These are phyloP conservation scores for Articulospora tetracladia DNA, from an alignment of 495 filamentous ascomycete genomes.

Conservation along the genomic window DNA sequence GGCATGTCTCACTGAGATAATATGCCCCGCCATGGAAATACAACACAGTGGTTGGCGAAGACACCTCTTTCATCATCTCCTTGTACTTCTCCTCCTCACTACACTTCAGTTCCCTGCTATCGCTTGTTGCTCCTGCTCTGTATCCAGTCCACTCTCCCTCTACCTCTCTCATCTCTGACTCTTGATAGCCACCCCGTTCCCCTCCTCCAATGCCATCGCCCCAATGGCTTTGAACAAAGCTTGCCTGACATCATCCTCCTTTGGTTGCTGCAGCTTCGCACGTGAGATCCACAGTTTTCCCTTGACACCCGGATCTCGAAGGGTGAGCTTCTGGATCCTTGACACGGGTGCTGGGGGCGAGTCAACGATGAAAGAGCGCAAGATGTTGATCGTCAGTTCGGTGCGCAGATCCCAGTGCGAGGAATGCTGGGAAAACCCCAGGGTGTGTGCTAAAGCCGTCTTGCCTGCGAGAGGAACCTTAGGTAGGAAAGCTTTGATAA, in stretches of 20 bases:
- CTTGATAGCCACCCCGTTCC: constrained; percentile 36
- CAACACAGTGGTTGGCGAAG: constrained; percentile 63
- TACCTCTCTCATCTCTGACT: constrained; percentile 53
- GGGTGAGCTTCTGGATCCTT: constrained; percentile 57
- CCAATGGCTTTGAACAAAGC: constrained; percentile 61
- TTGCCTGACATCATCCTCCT: constrained; percentile 51
- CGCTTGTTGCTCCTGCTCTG: constrained; percentile 51
- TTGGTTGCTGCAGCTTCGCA: constrained; percentile 50
- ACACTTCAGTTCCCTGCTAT: constrained; percentile 51
- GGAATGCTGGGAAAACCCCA: constrained; percentile 60
- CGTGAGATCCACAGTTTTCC: constrained; percentile 79
- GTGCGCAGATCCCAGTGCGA: constrained; percentile 78
- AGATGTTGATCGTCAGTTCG: constrained; percentile 63
- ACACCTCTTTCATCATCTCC: constrained; percentile 66
- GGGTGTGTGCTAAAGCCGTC: constrained; percentile 61
- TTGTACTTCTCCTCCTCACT: constrained; percentile 70
- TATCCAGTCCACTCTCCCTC: constrained; percentile 89
- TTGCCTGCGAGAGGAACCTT: constrained; percentile 65
- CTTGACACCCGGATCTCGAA: constrained; percentile 65
- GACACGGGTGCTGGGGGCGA: constrained; percentile 44
- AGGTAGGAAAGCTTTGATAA: constrained; percentile 45
- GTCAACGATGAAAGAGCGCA: constrained; percentile 58
- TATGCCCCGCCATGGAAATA: constrained; percentile 93
- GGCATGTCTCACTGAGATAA: constrained; percentile 39
- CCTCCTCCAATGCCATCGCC: constrained; percentile 46